Conservation (phyloP, 2,329 filamentous ascomycete genomes). For the Epichloe scottii region DNA sequence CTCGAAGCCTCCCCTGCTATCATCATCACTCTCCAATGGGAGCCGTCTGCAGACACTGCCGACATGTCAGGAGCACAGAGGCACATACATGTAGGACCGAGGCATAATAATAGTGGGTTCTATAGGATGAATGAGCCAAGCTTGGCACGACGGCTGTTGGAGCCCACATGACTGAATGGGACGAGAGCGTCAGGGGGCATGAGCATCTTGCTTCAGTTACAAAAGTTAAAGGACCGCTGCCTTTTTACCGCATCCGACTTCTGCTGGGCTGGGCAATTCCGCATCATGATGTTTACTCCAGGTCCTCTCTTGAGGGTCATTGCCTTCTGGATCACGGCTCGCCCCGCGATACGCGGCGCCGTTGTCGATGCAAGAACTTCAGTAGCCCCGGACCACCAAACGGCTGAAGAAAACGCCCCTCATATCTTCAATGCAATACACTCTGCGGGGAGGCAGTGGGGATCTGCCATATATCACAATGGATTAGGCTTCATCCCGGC, state of each 20-base stretch:
- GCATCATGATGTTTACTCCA: background rate
- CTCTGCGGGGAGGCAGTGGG: constrained; percentile 62
- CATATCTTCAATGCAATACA: constrained; percentile 63
- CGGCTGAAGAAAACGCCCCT: constrained; percentile 39
- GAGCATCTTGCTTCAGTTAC: too few relatives aligned
- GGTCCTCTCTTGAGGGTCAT: background rate
- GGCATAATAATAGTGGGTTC: too few relatives aligned
- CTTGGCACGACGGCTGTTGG: too few relatives aligned
- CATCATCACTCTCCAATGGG: too few relatives aligned
- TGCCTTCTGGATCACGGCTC: background rate
- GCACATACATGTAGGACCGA: too few relatives aligned
- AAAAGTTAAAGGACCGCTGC: too few relatives aligned
- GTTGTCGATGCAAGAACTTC: constrained; percentile 1
- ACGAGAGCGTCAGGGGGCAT: too few relatives aligned
- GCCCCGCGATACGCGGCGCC: background rate
- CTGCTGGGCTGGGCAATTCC: background rate
- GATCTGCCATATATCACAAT: constrained; percentile 60
- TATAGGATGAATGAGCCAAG: too few relatives aligned
- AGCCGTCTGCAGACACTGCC: too few relatives aligned
- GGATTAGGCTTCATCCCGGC: constrained; percentile 61
- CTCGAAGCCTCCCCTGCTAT: too few relatives aligned
- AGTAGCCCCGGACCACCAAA: constrained; percentile 24
- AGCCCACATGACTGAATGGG: too few relatives aligned
- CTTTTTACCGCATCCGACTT: background rate
- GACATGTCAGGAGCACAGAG: too few relatives aligned